phyloP scores from a whole-genome alignment of 257 asterid species.

The Solanum pinnatisectum region DNA sequence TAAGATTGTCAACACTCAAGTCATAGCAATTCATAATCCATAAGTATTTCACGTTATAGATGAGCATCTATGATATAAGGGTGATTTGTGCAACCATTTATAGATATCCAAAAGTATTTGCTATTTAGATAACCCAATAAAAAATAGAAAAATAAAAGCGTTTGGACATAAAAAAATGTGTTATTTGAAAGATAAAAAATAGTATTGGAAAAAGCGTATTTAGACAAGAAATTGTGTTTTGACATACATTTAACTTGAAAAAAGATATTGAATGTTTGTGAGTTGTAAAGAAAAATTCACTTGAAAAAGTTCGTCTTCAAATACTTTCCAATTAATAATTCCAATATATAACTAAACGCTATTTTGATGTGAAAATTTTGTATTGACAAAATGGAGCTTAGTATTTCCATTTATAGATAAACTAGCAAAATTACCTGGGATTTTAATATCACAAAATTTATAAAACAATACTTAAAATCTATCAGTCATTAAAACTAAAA shows the following conservation, averaged over 20 bases:
- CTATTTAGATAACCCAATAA: neutral
- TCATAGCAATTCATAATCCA: neutral
- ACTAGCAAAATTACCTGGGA: no score
- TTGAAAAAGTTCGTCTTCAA: neutral
- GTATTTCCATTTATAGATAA: neutral
- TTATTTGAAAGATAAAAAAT: neutral
- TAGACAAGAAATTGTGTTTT: neutral
- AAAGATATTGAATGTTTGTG: neutral
- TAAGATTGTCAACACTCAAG: neutral
- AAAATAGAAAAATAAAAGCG: neutral
- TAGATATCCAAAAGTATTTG: neutral
- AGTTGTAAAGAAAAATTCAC: neutral
- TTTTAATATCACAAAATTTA: no score
- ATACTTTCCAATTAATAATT: neutral
- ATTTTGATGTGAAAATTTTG: neutral
- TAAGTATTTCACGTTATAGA: neutral
- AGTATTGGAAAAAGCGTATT: neutral
- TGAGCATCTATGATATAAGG: neutral
- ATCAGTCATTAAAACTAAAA: no score
- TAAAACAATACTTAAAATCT: no score
- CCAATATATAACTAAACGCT: neutral
- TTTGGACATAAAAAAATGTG: neutral
- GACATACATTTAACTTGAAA: neutral
- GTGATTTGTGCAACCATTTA: neutral
- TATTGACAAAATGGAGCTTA: neutral